These are phyloP conservation scores for Prunus kanzakura DNA, from an alignment of 306 rosid species.

Conservation along the genomic window DNA sequence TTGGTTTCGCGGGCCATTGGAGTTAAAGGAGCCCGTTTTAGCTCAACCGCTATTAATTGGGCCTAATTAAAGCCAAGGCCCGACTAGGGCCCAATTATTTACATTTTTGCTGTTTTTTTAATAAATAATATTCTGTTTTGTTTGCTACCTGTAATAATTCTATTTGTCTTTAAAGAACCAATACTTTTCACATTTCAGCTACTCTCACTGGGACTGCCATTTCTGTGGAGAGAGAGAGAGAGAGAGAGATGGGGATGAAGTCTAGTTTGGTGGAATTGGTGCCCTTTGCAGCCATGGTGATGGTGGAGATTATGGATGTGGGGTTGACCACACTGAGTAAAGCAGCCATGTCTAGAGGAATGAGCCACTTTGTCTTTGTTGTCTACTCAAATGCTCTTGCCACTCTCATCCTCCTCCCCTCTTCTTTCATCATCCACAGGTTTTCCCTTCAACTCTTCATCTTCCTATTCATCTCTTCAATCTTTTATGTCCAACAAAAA, in stretches of 20 bases:
- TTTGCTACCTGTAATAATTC: background rate
- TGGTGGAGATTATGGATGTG: constrained; percentile 33
- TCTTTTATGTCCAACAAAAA: background rate
- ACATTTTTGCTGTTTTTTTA: background rate
- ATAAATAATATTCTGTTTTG: too few relatives aligned
- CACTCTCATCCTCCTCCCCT: constrained; percentile 34
- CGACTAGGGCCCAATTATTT: background rate
- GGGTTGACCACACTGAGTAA: constrained; percentile 37
- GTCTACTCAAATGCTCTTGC: constrained; percentile 46
- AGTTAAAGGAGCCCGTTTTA: background rate
- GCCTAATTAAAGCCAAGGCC: background rate
- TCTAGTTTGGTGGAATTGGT: constrained; percentile 5
- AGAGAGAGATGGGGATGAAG: constrained; percentile 4
- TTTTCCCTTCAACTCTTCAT: background rate
- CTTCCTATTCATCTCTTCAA: background rate
- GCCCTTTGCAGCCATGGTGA: constrained; percentile 36
- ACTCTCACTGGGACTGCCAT: background rate
- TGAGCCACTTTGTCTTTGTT: constrained; percentile 36
- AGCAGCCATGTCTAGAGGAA: constrained; percentile 44
- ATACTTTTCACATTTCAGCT: background rate
- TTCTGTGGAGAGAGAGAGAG: background rate
- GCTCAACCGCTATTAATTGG: background rate
- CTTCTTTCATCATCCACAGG: constrained; percentile 37
- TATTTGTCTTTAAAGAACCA: too few relatives aligned
- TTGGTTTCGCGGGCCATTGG: background rate